Base-by-base conservation (phyloP, 176 grass and related monocot species). In the Avena atlantica region DNA sequence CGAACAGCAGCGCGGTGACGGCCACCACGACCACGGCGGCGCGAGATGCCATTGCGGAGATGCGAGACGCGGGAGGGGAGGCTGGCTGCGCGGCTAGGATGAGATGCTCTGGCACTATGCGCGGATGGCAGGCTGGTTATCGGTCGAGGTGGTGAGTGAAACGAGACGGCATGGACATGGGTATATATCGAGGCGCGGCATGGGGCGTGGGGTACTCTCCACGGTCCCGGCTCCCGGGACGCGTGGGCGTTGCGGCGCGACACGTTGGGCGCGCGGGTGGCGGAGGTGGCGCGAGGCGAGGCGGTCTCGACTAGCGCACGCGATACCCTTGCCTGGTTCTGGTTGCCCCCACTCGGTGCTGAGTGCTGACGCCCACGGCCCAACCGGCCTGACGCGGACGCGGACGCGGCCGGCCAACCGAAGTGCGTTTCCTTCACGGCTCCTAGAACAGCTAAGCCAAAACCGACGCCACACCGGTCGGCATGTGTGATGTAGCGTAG, bases 11-110 rank as follows among this genome's bases (percentile, higher is more conserved):
- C 15, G 74, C 82, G 60, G 78, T 56, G 78, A 67, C 82, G 66
- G 73, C 86, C 86, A 77, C 85, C 71, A 87, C 65, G 36, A 88
- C 53, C 74, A 95, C 21, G 3, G 83, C 83, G 1, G 90, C 81
- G 49, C 69, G 85, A 71, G 88, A 87, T 1, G 95, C 90, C 95
- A 97, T 93, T 79, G 27, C 55, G 0, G 84, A 23, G 19, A 12
- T 29, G n/a, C 17, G 3, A 4, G 1, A 16, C 16, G 27, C 31
- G 31, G 31, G 31, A 34, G 53, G 16, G 53, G 53, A 57, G 16
- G 52, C n/a, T 49, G 53, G 64, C 15, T 40, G 3, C 57, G 78
- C 51, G 4, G 57, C 37, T 7, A 59, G 48, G 61, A 13, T 50
- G 2, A 44, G 47, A 58, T 59, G 56, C 53, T 57, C 16, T 19